A percentile compares a stretch with the other conserved stretches of the same genome.
These are phyloP conservation scores for Chrysochromulina parva DNA, from an alignment of 78 protist genomes.

Conservation along the genomic window DNA sequence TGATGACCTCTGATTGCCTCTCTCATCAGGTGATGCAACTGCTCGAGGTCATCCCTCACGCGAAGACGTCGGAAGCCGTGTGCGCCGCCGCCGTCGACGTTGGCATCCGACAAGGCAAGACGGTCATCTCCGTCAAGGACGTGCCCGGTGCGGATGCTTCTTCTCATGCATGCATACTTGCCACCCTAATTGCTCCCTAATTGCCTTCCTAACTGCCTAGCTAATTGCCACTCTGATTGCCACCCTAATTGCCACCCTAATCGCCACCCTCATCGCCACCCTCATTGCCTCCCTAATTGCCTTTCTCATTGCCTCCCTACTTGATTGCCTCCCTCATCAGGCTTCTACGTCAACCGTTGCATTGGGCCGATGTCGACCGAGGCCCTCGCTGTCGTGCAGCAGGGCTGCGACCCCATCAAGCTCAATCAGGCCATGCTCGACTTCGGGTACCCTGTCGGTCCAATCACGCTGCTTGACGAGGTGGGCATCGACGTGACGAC, in stretches of 20 bases:
- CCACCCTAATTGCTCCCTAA: too few relatives aligned
- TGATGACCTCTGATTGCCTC: too few relatives aligned
- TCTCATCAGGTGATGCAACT: slow-evolving; percentile 84
- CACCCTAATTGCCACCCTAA: too few relatives aligned
- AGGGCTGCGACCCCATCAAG: slow-evolving; percentile 29
- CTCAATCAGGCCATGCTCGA: slow-evolving; percentile 53
- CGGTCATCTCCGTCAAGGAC: slow-evolving; percentile 76
- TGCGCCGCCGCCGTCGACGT: slow-evolving; percentile 65
- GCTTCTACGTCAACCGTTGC: slow-evolving; percentile 71
- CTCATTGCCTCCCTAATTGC: too few relatives aligned
- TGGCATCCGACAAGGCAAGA: slow-evolving; percentile 76
- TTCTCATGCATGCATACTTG: too few relatives aligned
- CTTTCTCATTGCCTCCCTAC: too few relatives aligned
- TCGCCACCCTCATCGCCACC: too few relatives aligned
- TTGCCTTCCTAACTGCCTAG: too few relatives aligned
- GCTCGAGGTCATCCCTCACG: slow-evolving; percentile 71
- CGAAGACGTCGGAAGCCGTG: slow-evolving; percentile 40
- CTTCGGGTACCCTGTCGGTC: slow-evolving; percentile 86
- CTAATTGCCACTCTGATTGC: too few relatives aligned
- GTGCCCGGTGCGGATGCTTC: slow-evolving; percentile 63
- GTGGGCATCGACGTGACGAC: slow-evolving; percentile 80
- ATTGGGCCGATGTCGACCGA: slow-evolving; percentile 72
- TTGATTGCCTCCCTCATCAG: too few relatives aligned
- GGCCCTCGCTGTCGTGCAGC: slow-evolving; percentile 40
- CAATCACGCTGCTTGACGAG: slow-evolving; percentile 76